A percentile compares a stretch with the other conserved stretches of the same genome.
Conservation (phyloP, 2,329 filamentous ascomycete species). For the Dactylellina leptospora region DNA sequence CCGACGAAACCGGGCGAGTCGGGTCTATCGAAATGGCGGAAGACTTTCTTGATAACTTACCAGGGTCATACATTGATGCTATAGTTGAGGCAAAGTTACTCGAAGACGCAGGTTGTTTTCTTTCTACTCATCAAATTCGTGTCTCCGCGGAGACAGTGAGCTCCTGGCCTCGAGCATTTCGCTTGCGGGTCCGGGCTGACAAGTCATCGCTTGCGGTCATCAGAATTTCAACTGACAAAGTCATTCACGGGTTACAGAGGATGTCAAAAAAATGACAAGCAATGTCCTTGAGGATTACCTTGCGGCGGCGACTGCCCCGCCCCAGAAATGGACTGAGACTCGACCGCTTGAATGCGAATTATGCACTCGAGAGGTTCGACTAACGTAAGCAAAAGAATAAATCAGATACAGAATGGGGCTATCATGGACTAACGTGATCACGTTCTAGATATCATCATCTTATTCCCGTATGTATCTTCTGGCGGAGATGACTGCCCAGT, state of each 20-base stretch:
- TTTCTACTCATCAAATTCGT: neutral
- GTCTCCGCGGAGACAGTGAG: no score
- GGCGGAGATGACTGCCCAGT: no score
- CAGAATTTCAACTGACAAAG: neutral
- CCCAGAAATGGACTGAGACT: conserved; percentile 71
- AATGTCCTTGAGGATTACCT: conserved; percentile 69
- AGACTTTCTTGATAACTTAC: conserved; percentile 46
- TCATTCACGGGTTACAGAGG: conserved; percentile 22
- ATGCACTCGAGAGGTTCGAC: conserved; percentile 66
- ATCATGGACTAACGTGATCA: conserved; percentile 69
- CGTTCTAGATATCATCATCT: conserved; percentile 83
- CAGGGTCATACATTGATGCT: conserved; percentile 44
- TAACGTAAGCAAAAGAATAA: conserved; percentile 27
- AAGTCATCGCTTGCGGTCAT: neutral
- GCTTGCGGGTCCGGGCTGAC: no score
- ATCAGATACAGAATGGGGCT: neutral
- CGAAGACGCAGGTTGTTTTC: conserved; percentile 47
- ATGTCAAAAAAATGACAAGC: conserved; percentile 50
- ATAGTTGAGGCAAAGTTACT: conserved; percentile 49
- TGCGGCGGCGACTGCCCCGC: conserved; percentile 67
- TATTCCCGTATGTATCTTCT: conserved; percentile 67
- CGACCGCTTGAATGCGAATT: conserved; percentile 74
- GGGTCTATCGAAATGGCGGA: conserved; percentile 45
- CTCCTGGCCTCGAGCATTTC: no score
- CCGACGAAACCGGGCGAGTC: conserved; percentile 34